A percentile compares a stretch with the other conserved stretches of the same genome.
Evolutionary conservation across 2,329 filamentous ascomycete species (phyloP).

Genomic region (Amesomyces nigricolor): DNA sequence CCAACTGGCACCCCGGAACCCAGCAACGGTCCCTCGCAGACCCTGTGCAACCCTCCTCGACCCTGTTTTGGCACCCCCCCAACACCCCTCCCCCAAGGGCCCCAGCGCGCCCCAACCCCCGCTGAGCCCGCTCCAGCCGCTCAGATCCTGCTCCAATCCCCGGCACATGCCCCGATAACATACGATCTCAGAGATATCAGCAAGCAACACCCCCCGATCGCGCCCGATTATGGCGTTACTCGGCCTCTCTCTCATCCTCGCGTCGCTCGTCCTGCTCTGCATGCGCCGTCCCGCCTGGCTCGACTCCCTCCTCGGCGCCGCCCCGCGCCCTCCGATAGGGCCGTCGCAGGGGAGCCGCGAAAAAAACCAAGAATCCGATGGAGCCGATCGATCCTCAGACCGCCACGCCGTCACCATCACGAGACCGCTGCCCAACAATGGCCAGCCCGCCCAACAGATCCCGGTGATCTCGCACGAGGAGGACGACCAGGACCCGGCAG

Average conservation of each 20-base stretch:
- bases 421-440: background rate
- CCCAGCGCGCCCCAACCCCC: background rate
- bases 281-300: conserved; percentile 50
- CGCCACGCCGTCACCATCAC: background rate
- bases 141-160: background rate
- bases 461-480: too few species aligned
- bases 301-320: conserved; percentile 34
- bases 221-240: conserved; percentile 46
- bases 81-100: too few species aligned
- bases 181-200: conserved; percentile 12
- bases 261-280: conserved; percentile 52
- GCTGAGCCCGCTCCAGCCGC: background rate
- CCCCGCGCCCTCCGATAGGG: conserved; percentile 18
- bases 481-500: conserved; percentile 13
- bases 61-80: too few species aligned
- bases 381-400: conserved; percentile 14
- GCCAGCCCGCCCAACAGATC: too few species aligned
- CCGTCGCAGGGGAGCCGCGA: conserved; percentile 7
- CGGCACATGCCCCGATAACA: conserved; percentile 10
- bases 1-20: too few species aligned
- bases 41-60: too few species aligned
- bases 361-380: background rate
- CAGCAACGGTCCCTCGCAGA: too few species aligned
- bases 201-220: conserved; percentile 15
- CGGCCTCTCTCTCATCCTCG: conserved; percentile 57